phyloP scores from a whole-genome alignment of 306 rosid genomes.

The Oxytropis ochrocephala region DNA sequence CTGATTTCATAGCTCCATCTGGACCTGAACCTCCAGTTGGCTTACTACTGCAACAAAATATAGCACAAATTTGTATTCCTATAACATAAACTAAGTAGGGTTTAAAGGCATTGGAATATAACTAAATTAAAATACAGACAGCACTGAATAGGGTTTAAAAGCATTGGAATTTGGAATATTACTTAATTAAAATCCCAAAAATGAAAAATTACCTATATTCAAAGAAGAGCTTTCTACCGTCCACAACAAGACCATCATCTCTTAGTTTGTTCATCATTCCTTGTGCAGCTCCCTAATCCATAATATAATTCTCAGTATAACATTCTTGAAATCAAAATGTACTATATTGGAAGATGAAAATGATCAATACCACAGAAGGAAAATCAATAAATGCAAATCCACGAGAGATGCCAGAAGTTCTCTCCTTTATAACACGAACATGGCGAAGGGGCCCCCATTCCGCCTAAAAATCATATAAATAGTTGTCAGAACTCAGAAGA shows the following conservation, averaged over 20 bases:
- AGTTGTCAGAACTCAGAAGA: background rate
- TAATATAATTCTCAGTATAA: constrained; percentile 19
- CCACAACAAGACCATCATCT: constrained; percentile 80
- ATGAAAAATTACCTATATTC: constrained; percentile 68
- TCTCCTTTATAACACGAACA: constrained; percentile 94
- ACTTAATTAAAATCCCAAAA: background rate
- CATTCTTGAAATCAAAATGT: constrained; percentile 12
- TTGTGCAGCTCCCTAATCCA: constrained; percentile 77
- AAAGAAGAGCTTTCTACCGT: constrained; percentile 81
- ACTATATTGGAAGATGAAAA: constrained; percentile 9
- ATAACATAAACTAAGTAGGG: background rate
- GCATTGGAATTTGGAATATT: constrained; percentile 11
- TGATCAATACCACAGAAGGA: constrained; percentile 75
- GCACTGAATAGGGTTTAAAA: background rate
- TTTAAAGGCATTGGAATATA: constrained; percentile 12
- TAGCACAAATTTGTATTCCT: constrained; percentile 22
- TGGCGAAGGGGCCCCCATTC: constrained; percentile 99
- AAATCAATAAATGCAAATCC: constrained; percentile 99
- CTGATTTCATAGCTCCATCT: constrained; percentile 57
- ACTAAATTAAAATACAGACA: background rate
- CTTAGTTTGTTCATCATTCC: constrained; percentile 91
- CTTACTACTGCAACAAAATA: constrained; percentile 87
- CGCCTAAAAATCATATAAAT: constrained; percentile 45
- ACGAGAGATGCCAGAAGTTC: constrained; percentile 87
- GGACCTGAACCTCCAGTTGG: constrained; percentile 87